These are phyloP conservation scores for Ogataea salicorniae DNA, from an alignment of 805 yeast genomes.

Conservation along the genomic window DNA sequence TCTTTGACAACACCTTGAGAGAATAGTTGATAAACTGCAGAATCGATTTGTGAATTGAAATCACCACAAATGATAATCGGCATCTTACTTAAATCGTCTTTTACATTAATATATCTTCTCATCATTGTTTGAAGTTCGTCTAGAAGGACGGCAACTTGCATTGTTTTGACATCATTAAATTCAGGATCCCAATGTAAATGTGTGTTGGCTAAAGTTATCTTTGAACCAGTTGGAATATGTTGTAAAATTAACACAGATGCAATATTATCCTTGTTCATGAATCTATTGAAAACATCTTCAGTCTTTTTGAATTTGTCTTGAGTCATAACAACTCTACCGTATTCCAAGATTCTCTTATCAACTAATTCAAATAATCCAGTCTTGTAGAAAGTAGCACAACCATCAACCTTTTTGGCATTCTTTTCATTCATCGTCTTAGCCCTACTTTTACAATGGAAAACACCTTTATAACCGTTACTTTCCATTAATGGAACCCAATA, in stretches of 20 bases:
- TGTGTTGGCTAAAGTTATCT: conserved; percentile 74
- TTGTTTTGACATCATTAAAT: conserved; percentile 90
- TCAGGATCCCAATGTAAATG: conserved; percentile 99
- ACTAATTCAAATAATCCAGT: conserved; percentile 61
- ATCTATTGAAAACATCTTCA: conserved; percentile 91
- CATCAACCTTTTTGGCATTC: conserved; percentile 90
- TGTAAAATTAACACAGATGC: conserved; percentile 75
- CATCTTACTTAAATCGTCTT: conserved; percentile 36
- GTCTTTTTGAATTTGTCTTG: conserved; percentile 87
- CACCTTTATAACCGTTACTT: conserved; percentile 71
- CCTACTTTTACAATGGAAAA: conserved; percentile 83
- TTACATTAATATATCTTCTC: conserved; percentile 34
- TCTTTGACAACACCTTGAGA: conserved; percentile 74
- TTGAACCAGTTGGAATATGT: conserved; percentile 66
- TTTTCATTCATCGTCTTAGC: conserved; percentile 81
- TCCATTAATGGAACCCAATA: conserved; percentile 76
- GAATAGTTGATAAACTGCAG: conserved; percentile 90
- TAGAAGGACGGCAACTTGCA: conserved; percentile 87
- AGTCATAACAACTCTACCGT: conserved; percentile 72
- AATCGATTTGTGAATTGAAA: conserved; percentile 79
- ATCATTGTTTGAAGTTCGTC: conserved; percentile 76
- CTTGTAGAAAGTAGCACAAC: conserved; percentile 92
- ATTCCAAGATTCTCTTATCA: conserved; percentile 74
- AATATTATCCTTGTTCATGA: conserved; percentile 92
- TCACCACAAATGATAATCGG: conserved; percentile 93